phyloP scores from a whole-genome alignment of 768 basidiomycete species.

The Suillus subalutaceus region DNA sequence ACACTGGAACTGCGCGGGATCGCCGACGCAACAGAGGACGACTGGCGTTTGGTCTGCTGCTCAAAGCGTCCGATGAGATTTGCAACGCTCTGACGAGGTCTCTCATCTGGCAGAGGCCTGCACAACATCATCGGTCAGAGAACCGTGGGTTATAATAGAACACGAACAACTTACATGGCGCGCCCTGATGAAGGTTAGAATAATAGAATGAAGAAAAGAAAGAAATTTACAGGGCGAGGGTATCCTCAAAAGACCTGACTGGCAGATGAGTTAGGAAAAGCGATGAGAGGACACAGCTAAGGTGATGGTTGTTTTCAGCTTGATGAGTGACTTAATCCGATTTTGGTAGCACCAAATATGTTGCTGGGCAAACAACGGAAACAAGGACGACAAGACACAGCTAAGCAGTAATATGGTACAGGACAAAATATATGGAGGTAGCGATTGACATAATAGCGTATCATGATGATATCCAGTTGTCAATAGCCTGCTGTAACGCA shows the following conservation, averaged over 20 bases:
- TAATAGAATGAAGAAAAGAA: slow-evolving; percentile 12
- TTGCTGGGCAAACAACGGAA: slow-evolving; percentile 1
- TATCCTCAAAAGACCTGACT: slow-evolving; percentile 14
- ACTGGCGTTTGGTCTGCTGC: slow-evolving; percentile 72
- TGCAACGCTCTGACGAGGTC: slow-evolving; percentile 83
- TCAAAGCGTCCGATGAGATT: slow-evolving; percentile 92
- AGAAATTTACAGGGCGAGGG: slow-evolving; percentile 18
- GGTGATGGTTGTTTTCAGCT: slow-evolving; percentile 27
- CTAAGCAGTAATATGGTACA: not conserved
- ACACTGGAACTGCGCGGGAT: slow-evolving; percentile 68
- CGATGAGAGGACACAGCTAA: slow-evolving; percentile 14
- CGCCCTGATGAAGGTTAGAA: slow-evolving; percentile 24
- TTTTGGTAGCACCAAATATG: slow-evolving; percentile 21
- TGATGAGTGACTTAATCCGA: slow-evolving; percentile 9
- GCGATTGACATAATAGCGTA: not conserved
- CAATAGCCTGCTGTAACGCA: slow-evolving; percentile 23
- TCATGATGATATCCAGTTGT: slow-evolving; percentile 22
- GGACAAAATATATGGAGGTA: not conserved
- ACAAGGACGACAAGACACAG: slow-evolving; percentile 2
- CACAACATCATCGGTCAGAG: slow-evolving; percentile 19
- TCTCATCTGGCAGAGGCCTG: slow-evolving; percentile 88
- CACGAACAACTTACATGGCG: slow-evolving; percentile 29
- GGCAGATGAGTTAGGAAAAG: slow-evolving; percentile 16
- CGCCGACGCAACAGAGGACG: slow-evolving; percentile 39
- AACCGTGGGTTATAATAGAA: slow-evolving; percentile 10